Evolutionary conservation across 306 rosid species (phyloP), one percentile per base, ranked within the genome.

Genomic region (Vicia villosa): DNA sequence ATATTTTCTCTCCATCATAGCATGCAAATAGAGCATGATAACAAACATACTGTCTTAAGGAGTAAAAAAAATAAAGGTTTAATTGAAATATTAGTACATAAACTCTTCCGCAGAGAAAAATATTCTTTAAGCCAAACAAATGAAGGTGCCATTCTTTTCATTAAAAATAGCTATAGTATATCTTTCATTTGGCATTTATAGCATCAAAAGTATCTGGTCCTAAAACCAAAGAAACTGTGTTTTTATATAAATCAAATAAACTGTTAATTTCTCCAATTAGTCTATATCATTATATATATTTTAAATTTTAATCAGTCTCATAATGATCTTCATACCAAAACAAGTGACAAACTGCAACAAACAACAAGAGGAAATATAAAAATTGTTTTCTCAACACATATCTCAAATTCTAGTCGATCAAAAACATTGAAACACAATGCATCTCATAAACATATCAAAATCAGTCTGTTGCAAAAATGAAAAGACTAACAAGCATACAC

Each of bases 61-160:
- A 34, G 56, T 19, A 10, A 13, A 38, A 13, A 38, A n/a, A 14
- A 61, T 16, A 56, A 6, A 28, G 26, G 70, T 36, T 21, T 28
- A 54, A 56, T 21, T 45, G 40, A 26, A 43, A 26, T 11, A 37
- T 56, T 57, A 52, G 0, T 55, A 30, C 6, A 22, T 55, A 63
- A 30, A 70, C 49, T 63, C 19, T 46, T 22, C 47, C 30, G 3
- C 32, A 37, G 26, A 24, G 59, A 65, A 65, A 64, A 7, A 41
- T 0, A 12, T 14, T 57, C 41, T 46, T n/a, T 56, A 12, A 56
- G 19, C 77, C 67, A 64, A 64, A 64, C 55, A 77, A 71, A 63
- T 15, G 51, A 24, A 56, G 5, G 26, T 15, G 20, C 2, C 37
- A 32, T 8, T 0, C 6, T 38, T 65, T 21, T 71, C 46, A 45